Evolutionary conservation across 1,284 basidiomycete genomes (phyloP), one percentile per base, ranked within the genome.

Genomic region (Ganoderma leucocontextum): DNA sequence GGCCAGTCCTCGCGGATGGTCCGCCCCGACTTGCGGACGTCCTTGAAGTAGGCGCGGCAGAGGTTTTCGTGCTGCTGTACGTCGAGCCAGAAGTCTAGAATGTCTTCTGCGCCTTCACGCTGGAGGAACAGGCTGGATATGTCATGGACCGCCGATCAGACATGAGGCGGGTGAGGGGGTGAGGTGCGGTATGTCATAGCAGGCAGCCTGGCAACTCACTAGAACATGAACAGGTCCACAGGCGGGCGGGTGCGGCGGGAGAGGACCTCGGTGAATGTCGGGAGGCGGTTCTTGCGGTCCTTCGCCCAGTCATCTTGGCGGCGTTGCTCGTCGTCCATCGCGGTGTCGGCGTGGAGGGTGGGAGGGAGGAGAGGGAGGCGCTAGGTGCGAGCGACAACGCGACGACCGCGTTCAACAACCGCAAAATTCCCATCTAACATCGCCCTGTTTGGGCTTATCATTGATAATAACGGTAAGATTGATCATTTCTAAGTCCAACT

Each of bases 61-160:
- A 99, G 89, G 79, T 98, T 98, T 83, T 99, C 98, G 80, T 99
- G 97, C 82, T 99, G 97, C 77, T 98, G 96, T 2, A 99, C 97
- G 78, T 99, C 97, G 41, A 99, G 89, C 97, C 97, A 99, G 76
- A 99, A 99, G 81, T 99, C 97, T 62, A 99, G 84, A 53, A 97
- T 94, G 79, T 99, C 97, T 79, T 98, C 97, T 65, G 95, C 91
- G 41, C 94, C 92, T 82, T 98, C 96, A 49, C 96, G 89, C 79
- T 99, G 96, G 52, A 98, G 84, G 79, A 97, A 98, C 69, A 94
- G 86, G 78, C 93, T 94, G 47, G 57, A 38, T 25, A 38, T 38
- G 57, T 59, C 35, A 38, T 38, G 66, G 33, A 68, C 70, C 4
- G 60, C n/a, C 52, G 62, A 72, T 71, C 66, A 60, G 72, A 35